Conservation (phyloP, 768 basidiomycete species). For the Leccinum broughii region DNA sequence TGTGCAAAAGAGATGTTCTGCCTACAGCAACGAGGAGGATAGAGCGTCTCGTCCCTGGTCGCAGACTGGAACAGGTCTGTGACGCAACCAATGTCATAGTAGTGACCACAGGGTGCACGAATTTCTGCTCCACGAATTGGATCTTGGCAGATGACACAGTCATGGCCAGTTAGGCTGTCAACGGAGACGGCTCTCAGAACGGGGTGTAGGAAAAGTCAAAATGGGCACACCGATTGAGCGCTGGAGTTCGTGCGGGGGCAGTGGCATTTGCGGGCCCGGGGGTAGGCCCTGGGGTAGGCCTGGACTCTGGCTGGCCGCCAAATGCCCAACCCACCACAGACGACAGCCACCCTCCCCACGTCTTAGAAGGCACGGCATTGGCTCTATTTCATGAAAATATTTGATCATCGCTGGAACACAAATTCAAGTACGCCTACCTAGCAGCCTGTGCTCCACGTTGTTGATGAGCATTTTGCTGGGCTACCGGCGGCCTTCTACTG, state of each 20-base stretch:
- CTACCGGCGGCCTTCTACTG: constrained; percentile 6
- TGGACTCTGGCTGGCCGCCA: not conserved
- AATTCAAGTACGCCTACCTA: constrained; percentile 12
- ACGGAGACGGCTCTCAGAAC: not conserved
- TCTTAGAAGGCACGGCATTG: not conserved
- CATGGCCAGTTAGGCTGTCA: constrained; percentile 26
- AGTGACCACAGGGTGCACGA: constrained; percentile 36
- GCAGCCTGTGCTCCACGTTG: not conserved
- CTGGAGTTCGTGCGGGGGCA: not conserved
- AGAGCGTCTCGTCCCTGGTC: constrained; percentile 40
- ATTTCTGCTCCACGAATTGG: constrained; percentile 28
- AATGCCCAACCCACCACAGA: constrained; percentile 10
- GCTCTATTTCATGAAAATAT: constrained; percentile 1
- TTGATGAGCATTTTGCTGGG: not conserved
- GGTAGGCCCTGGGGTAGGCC: too few species aligned
- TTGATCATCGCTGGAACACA: not conserved
- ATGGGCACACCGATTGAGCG: constrained; percentile 16
- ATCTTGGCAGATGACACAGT: constrained; percentile 39
- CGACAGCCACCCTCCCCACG: constrained; percentile 24
- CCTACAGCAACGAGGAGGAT: constrained; percentile 42
- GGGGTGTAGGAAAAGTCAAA: not conserved
- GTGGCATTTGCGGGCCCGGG: not conserved
- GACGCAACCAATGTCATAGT: constrained; percentile 37
- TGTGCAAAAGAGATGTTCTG: constrained; percentile 28
- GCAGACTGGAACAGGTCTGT: constrained; percentile 37